Percentiles rank a stretch among this genome's conserved stretches.
These are phyloP conservation scores for Lantana camara DNA, from an alignment of 257 asterid genomes.

Conservation along the genomic window DNA sequence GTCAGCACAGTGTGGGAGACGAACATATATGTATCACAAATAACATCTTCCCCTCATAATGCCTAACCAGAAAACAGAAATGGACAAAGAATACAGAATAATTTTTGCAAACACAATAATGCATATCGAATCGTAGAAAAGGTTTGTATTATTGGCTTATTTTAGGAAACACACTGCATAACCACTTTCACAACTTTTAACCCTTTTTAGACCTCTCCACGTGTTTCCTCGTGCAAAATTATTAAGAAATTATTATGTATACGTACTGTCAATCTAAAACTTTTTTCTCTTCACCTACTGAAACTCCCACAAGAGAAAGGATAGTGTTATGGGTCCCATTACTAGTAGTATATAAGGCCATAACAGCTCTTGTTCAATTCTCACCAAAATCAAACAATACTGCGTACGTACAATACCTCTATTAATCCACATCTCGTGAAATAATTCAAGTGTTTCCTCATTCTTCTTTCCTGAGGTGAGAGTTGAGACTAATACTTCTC, in stretches of 20 bases:
- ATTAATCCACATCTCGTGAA: too few species aligned
- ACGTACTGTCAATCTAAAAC: slow-evolving; percentile 25
- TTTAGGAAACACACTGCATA: neutral
- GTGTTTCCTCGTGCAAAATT: slow-evolving; percentile 31
- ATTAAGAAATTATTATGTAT: too few species aligned
- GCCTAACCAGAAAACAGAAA: slow-evolving; percentile 47
- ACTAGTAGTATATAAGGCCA: slow-evolving; percentile 47
- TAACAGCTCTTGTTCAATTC: slow-evolving; percentile 37
- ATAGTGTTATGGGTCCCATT: slow-evolving; percentile 41
- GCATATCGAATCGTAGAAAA: slow-evolving; percentile 48
- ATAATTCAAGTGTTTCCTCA: neutral
- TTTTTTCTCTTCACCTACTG: slow-evolving; percentile 27
- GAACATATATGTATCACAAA: slow-evolving; percentile 23
- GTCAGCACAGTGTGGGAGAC: neutral
- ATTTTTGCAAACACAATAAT: slow-evolving; percentile 43
- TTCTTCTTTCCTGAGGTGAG: slow-evolving; percentile 8
- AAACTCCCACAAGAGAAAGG: too few species aligned
- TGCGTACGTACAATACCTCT: too few species aligned
- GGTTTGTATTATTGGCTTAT: slow-evolving; percentile 26
- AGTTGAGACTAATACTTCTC: slow-evolving; percentile 8
- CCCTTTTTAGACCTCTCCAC: too few species aligned
- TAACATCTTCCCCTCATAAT: slow-evolving; percentile 51
- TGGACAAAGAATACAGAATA: slow-evolving; percentile 62
- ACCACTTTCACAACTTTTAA: slow-evolving; percentile 9
- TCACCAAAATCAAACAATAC: slow-evolving; percentile 36